phyloP scores from a whole-genome alignment of 345 rosid genomes.

The Fremontodendron californicum region DNA sequence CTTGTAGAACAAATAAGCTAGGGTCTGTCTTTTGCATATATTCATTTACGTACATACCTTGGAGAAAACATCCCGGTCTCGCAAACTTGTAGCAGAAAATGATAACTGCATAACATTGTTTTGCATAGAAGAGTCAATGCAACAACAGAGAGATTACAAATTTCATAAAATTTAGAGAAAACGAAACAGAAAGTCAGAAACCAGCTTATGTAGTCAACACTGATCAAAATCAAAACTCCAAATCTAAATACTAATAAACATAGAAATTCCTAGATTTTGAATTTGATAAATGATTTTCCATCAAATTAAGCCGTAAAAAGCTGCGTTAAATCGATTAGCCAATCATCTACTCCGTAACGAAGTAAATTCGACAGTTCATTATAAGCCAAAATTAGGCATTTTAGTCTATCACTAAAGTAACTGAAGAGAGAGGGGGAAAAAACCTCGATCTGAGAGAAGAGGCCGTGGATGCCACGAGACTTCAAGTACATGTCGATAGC shows the following conservation, averaged over 20 bases:
- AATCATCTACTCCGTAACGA: neutral
- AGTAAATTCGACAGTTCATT: neutral
- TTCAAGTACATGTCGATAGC: conserved; percentile 59
- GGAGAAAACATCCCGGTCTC: conserved; percentile 67
- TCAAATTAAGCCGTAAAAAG: neutral
- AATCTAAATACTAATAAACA: neutral
- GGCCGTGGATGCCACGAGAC: conserved; percentile 64
- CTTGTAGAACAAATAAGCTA: neutral
- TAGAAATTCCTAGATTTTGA: neutral
- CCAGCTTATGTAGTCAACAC: neutral
- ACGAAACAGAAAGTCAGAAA: neutral
- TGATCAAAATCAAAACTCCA: neutral
- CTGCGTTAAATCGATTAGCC: neutral
- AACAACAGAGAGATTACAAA: neutral
- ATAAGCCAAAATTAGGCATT: neutral
- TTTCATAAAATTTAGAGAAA: neutral
- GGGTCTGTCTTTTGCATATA: neutral
- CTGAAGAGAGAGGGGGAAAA: neutral
- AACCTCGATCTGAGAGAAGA: conserved; percentile 87
- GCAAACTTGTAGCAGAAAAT: conserved; percentile 69
- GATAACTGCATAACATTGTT: conserved; percentile 55
- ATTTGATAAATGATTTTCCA: neutral
- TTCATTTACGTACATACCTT: conserved; percentile 47
- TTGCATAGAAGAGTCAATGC: conserved; percentile 9
- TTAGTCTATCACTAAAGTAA: neutral